Base-by-base conservation (phyloP, 2,329 filamentous ascomycete species). In the Diaporthe sp. region DNA sequence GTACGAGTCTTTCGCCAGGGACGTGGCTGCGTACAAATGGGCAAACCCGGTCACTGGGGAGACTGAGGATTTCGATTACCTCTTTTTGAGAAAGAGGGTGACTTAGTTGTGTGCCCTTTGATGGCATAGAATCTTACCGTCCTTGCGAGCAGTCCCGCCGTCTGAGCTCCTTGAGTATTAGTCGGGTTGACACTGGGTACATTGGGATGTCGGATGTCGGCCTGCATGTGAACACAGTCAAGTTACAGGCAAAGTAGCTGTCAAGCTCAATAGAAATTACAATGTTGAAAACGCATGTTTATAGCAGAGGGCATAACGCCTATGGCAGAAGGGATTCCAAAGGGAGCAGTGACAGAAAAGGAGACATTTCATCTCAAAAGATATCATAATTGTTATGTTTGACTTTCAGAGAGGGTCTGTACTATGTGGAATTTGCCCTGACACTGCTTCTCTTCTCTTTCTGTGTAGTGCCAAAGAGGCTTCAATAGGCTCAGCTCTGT, bases 41-140 rank as follows among this genome's bases (percentile, higher is more conserved):
- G 44, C 17, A 39, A 74, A 68, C 6, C 71, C 74, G 7, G 19
- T 34, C n/a, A 76, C 76, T 44, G 76, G 76, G n/a, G 76, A 76
- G n/a, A 68, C 10, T 60, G 74, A 74, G 34, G 62, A 62, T 49
- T 71, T 77, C 39, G 76, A 77, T 46, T 74, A 71, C 15, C 0
- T 76, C n/a, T 77, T 72, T 7, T 22, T 77, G 55, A 74, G 44
- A 42, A 76, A 77, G 67, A 70, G 25, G 6, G 2, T 76, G 44
- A 42, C 1, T 19, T 68, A 62, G 7, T 31, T 15, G 17, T 6
- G 13, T 42, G 9, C 3, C 8, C 4, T 15, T 2, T 42, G 19
- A 22, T 3, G 4, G 0, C 6, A 31, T 25, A 25, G 28, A 37
- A 19, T 4, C 3, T 2, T n/a, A 5, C 3, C 12, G 57, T 34